A percentile compares a stretch with the other conserved stretches of the same genome.
These are phyloP conservation scores for Verticillium nubilum DNA, from an alignment of 2,329 filamentous ascomycete species.

Conservation along the genomic window DNA sequence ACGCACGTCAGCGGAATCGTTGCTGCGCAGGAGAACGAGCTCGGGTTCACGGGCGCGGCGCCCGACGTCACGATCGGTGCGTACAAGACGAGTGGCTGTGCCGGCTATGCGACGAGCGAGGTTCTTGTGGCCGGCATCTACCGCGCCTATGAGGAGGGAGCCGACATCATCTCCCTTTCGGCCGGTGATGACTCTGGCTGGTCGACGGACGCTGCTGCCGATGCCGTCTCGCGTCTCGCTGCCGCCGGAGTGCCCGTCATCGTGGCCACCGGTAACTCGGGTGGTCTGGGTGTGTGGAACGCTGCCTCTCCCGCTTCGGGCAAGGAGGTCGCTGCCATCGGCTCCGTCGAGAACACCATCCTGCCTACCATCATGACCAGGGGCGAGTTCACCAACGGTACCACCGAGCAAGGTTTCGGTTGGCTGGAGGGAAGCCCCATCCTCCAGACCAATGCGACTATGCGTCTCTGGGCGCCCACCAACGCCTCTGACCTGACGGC, in stretches of 20 bases:
- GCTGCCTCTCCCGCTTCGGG: constrained; percentile 17
- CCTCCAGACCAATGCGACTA: constrained; percentile 4
- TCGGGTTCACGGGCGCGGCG: constrained; percentile 33
- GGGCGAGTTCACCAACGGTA: constrained; percentile 3
- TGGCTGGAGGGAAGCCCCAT: constrained; percentile 6
- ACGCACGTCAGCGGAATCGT: constrained; percentile 42
- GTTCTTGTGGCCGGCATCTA: constrained; percentile 34
- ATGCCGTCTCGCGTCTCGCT: constrained; percentile 20
- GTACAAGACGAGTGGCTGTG: constrained; percentile 32
- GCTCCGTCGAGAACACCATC: constrained; percentile 16
- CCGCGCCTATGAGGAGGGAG: constrained; percentile 34
- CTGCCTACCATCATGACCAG: not conserved
- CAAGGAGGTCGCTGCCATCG: constrained; percentile 16
- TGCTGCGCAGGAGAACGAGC: constrained; percentile 31
- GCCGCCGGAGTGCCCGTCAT: constrained; percentile 20
- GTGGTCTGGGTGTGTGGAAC: constrained; percentile 15
- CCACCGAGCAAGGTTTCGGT: constrained; percentile 6
- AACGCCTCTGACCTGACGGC: not conserved
- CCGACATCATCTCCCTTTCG: constrained; percentile 25
- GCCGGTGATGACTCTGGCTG: constrained; percentile 20
- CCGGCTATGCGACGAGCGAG: constrained; percentile 27
- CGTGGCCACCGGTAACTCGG: constrained; percentile 20
- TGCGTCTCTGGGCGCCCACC: constrained; percentile 3
- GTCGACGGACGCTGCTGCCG: constrained; percentile 17
- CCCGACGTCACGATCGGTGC: constrained; percentile 33